A percentile compares a stretch with the other conserved stretches of the same genome.
These are phyloP conservation scores for Phoenix roebelenii DNA, from an alignment of 176 grass and related monocot species.

Conservation along the genomic window DNA sequence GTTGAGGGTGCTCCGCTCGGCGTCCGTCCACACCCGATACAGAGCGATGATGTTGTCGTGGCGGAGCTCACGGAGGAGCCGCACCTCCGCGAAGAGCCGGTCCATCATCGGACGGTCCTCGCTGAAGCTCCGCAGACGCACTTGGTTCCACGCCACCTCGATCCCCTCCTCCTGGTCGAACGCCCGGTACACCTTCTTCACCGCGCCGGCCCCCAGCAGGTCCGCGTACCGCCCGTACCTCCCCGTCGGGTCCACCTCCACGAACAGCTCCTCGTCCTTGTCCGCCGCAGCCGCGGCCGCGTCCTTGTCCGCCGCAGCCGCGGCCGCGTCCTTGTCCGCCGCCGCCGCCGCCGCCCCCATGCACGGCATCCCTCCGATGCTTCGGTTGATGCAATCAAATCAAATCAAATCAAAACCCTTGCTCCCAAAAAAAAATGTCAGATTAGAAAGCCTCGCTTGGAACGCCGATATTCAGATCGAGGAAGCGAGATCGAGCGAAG, in stretches of 20 bases:
- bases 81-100: conserved; percentile 69
- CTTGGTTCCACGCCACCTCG: conserved; percentile 97
- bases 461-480: too few relatives aligned
- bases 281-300: conserved; percentile 2
- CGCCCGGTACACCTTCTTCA: conserved; percentile 88
- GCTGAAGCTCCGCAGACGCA: conserved; percentile 39
- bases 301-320: not conserved
- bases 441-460: too few relatives aligned
- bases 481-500: too few relatives aligned
- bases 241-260: conserved; percentile 83
- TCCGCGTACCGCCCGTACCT: conserved; percentile 77
- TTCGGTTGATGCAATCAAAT: not conserved
- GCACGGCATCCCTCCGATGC: conserved; percentile 13
- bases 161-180: conserved; percentile 99
- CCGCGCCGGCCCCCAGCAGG: conserved; percentile 61
- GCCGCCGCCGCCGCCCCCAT: not conserved
- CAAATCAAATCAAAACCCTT: not conserved
- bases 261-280: conserved; percentile 60
- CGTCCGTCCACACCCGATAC: conserved; percentile 70
- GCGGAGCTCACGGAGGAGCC: conserved; percentile 61
- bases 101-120: conserved; percentile 54
- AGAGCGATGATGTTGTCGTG: conserved; percentile 82
- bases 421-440: too few relatives aligned
- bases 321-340: too few relatives aligned
- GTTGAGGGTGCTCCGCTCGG: conserved; percentile 56